Conservation (phyloP, 345 rosid species). For the Triadica sebifera region DNA sequence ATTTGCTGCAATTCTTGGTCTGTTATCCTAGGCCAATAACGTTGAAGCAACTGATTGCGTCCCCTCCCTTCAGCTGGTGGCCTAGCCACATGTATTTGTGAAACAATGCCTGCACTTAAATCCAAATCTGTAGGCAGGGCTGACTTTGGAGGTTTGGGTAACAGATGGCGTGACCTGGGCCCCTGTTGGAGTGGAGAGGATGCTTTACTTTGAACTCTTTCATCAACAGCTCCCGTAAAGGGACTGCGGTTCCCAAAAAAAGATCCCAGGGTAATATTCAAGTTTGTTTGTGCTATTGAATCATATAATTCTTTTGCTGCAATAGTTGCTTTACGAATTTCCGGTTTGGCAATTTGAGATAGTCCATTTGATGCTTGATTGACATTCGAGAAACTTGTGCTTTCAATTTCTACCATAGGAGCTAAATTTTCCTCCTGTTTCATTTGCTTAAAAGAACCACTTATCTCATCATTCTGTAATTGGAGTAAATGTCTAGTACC, state of each 20-base stretch:
- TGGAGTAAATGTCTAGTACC: slow-evolving; percentile 57
- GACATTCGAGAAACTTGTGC: slow-evolving; percentile 33
- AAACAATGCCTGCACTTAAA: slow-evolving; percentile 57
- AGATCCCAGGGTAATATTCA: slow-evolving; percentile 73
- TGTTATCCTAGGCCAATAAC: slow-evolving; percentile 99
- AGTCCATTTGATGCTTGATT: slow-evolving; percentile 37
- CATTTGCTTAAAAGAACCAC: slow-evolving; percentile 51
- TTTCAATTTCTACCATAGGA: slow-evolving; percentile 39
- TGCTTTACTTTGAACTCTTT: slow-evolving; percentile 49
- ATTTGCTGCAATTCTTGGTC: slow-evolving; percentile 93
- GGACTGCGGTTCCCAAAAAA: slow-evolving; percentile 48
- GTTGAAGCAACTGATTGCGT: slow-evolving; percentile 91
- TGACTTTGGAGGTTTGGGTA: slow-evolving; percentile 85
- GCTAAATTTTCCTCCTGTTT: slow-evolving; percentile 61
- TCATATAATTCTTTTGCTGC: slow-evolving; percentile 51
- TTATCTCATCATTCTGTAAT: slow-evolving; percentile 43
- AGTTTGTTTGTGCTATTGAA: slow-evolving; percentile 59
- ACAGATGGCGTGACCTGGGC: slow-evolving; percentile 69
- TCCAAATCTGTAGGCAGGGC: slow-evolving; percentile 57
- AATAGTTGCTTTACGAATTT: slow-evolving; percentile 43
- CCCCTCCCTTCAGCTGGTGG: slow-evolving; percentile 99
- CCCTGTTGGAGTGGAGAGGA: slow-evolving; percentile 57
- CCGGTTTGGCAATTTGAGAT: slow-evolving; percentile 44
- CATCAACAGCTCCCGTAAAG: slow-evolving; percentile 57
- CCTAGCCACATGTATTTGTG: slow-evolving; percentile 90